Evolutionary conservation across 2,329 filamentous ascomycete species (phyloP).

Genomic region (Aspergillus sp.): DNA sequence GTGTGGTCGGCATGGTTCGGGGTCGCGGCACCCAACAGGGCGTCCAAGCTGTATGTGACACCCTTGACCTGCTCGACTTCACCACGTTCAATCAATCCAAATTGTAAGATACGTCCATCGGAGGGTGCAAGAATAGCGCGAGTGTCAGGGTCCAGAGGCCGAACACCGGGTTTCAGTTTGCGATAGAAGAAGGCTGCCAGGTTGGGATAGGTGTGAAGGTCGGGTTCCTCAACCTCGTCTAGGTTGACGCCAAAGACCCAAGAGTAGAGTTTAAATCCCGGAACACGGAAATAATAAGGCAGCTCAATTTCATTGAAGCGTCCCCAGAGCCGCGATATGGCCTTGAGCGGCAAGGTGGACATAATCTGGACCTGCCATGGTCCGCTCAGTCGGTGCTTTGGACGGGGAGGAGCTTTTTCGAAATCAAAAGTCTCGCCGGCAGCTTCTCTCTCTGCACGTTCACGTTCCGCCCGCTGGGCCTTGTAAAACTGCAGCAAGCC

Average conservation of each 20-base stretch:
- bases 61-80: slow-evolving; percentile 99
- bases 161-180: slow-evolving; percentile 81
- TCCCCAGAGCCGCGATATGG: slow-evolving; percentile 85
- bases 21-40: slow-evolving; percentile 71
- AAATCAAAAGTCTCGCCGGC: slow-evolving; percentile 37
- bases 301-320: slow-evolving; percentile 87
- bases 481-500: slow-evolving; percentile 83
- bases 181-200: slow-evolving; percentile 97
- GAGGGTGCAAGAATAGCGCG: slow-evolving; percentile 83
- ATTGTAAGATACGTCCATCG: slow-evolving; percentile 89
- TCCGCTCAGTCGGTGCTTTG: slow-evolving; percentile 74
- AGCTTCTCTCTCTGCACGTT: slow-evolving; percentile 51
- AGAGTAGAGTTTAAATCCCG: slow-evolving; percentile 88
- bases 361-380: slow-evolving; percentile 94
- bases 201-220: slow-evolving; percentile 88
- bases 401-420: slow-evolving; percentile 51
- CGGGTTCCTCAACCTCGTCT: slow-evolving; percentile 81
- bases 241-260: slow-evolving; percentile 90
- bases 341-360: slow-evolving; percentile 89
- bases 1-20: slow-evolving; percentile 44
- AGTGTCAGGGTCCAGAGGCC: slow-evolving; percentile 78
- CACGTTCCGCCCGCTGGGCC: slow-evolving; percentile 56
- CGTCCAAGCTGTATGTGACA: slow-evolving; percentile 95
- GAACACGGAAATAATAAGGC: slow-evolving; percentile 82
- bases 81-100: slow-evolving; percentile 85